phyloP scores from a whole-genome alignment of 2,329 filamentous ascomycete species.

The Cladophialophora immunda region DNA sequence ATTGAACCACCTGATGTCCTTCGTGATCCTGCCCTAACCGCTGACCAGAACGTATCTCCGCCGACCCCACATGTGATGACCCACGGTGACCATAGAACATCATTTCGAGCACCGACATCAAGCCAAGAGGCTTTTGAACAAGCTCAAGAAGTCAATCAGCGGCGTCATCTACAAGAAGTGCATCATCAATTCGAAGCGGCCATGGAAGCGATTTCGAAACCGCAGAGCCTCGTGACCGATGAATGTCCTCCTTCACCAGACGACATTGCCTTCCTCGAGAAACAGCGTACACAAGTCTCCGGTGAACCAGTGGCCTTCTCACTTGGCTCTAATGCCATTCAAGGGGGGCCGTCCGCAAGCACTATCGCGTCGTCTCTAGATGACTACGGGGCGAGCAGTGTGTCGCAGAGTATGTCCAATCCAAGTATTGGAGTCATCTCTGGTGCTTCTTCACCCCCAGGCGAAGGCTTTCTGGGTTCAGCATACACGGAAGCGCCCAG shows the following conservation, averaged over 20 bases:
- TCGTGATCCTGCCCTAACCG: slow-evolving; percentile 35
- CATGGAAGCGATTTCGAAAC: slow-evolving; percentile 19
- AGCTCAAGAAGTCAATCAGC: slow-evolving; percentile 42
- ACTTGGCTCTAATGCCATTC: slow-evolving; percentile 24
- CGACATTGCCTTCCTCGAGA: slow-evolving; percentile 37
- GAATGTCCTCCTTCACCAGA: slow-evolving; percentile 45
- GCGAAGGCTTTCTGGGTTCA: slow-evolving; percentile 51
- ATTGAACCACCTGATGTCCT: slow-evolving; percentile 51
- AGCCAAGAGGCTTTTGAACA: slow-evolving; percentile 41
- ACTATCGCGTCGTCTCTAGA: slow-evolving; percentile 58
- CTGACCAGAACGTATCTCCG: slow-evolving; percentile 26
- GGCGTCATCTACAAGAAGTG: slow-evolving; percentile 40
- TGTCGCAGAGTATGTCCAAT: slow-evolving; percentile 58
- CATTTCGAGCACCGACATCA: slow-evolving; percentile 35
- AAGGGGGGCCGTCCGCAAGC: slow-evolving; percentile 49
- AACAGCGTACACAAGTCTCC: slow-evolving; percentile 20
- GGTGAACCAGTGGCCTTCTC: slow-evolving; percentile 27
- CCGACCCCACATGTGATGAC: slow-evolving; percentile 15
- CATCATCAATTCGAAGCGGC: slow-evolving; percentile 29
- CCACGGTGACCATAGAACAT: slow-evolving; percentile 14
- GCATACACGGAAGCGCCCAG: slow-evolving; percentile 26
- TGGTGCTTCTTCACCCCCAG: slow-evolving; percentile 56
- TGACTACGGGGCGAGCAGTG: slow-evolving; percentile 55
- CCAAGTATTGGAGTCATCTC: slow-evolving; percentile 58
- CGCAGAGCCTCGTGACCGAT: slow-evolving; percentile 25